These are phyloP conservation scores for Phaffia rhodozyma DNA, from an alignment of 1,284 basidiomycete species.

Conservation along the genomic window DNA sequence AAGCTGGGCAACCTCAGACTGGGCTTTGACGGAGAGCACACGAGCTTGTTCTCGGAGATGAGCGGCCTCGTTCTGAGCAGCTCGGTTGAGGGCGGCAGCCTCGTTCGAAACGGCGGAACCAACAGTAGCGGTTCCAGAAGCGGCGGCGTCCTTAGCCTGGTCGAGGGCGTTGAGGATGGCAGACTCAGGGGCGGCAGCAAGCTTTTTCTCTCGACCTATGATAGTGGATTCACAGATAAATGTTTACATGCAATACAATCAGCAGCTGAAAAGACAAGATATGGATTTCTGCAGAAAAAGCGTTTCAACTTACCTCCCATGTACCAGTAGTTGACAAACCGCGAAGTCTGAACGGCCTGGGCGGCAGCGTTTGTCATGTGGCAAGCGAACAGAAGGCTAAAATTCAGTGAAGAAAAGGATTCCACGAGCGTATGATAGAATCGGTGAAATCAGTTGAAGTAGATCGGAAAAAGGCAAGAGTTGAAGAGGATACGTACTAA, in stretches of 20 bases:
- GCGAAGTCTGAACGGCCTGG: conserved; percentile 65
- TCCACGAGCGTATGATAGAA: background rate
- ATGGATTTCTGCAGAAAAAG: background rate
- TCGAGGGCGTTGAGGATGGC: conserved; percentile 1
- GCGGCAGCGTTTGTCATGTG: conserved; percentile 82
- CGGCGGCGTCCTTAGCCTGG: conserved; percentile 8
- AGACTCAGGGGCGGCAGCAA: conserved; percentile 14
- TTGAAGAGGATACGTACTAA: conserved; percentile 37
- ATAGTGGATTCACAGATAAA: no score
- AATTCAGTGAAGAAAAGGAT: conserved; percentile 10
- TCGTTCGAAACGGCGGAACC: background rate
- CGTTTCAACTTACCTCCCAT: conserved; percentile 27
- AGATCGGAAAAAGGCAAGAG: no score
- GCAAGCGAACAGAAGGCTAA: conserved; percentile 68
- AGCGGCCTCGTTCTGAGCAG: no score
- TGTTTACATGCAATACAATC: background rate
- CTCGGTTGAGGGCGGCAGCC: background rate
- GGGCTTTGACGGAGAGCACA: no score
- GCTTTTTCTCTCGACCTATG: conserved; percentile 27
- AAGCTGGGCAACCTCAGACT: background rate
- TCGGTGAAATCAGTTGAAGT: background rate
- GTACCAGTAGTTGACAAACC: conserved; percentile 46
- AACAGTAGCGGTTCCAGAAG: background rate
- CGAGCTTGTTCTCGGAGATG: no score
- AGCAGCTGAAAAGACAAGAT: background rate